Conservation (phyloP, 2,329 filamentous ascomycete species). For the Diaporthe sp. region DNA sequence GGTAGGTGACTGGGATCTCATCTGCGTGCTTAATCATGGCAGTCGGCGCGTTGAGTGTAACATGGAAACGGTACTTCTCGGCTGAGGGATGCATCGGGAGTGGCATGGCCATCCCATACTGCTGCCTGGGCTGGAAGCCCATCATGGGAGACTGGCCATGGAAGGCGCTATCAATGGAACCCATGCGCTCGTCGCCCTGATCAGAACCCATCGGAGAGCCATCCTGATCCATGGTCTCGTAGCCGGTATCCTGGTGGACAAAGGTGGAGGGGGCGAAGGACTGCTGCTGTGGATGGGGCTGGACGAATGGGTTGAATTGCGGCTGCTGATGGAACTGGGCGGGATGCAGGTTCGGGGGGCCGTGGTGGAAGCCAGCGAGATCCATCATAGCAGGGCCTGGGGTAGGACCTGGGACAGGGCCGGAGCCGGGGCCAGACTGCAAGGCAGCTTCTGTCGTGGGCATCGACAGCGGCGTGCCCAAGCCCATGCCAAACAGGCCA, state of each 20-base stretch:
- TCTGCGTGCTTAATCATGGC: slow-evolving; percentile 93
- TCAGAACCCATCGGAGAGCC: slow-evolving; percentile 75
- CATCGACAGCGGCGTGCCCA: slow-evolving; percentile 86
- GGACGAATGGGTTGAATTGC: slow-evolving; percentile 80
- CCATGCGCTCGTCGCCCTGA: slow-evolving; percentile 61
- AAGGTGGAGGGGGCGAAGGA: slow-evolving; percentile 85
- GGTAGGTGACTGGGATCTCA: slow-evolving; percentile 96
- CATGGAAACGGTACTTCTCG: slow-evolving; percentile 89
- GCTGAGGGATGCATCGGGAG: slow-evolving; percentile 65
- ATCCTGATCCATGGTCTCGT: slow-evolving; percentile 84
- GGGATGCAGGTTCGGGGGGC: slow-evolving; percentile 55
- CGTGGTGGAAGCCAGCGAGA: slow-evolving; percentile 74
- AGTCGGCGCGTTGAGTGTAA: slow-evolving; percentile 91
- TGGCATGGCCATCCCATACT: slow-evolving; percentile 61
- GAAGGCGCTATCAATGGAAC: slow-evolving; percentile 71
- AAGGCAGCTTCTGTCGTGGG: slow-evolving; percentile 76
- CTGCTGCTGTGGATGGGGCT: slow-evolving; percentile 67
- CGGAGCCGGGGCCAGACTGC: slow-evolving; percentile 63
- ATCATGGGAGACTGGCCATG: slow-evolving; percentile 73
- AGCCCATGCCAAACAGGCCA: slow-evolving; percentile 79
- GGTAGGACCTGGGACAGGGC: not conserved
- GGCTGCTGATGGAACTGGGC: slow-evolving; percentile 71
- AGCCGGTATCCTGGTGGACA: slow-evolving; percentile 83
- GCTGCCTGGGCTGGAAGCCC: slow-evolving; percentile 65
- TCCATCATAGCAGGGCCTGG: slow-evolving; percentile 71